Evolutionary conservation across 75 land plant genomes (phyloP).

Genomic region (Isoetes taiwanensis): DNA sequence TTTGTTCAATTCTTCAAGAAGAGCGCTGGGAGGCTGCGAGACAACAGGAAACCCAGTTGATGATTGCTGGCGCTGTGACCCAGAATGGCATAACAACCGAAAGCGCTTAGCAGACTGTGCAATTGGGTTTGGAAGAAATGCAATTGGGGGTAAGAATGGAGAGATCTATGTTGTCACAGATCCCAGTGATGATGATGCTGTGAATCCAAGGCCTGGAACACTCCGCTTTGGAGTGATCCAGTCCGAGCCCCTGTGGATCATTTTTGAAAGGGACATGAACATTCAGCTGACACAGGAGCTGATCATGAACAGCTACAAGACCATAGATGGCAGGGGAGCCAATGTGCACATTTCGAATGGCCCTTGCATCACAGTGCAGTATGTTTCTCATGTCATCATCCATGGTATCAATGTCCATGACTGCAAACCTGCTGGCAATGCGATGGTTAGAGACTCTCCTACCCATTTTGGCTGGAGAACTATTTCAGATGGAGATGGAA

Average conservation of each 20-base stretch:
- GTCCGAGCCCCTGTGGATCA: not conserved
- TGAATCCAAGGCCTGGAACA: not conserved
- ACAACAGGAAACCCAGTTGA: constrained; percentile 1
- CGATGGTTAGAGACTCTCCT: not conserved
- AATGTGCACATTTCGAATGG: not conserved
- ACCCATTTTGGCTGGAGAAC: not conserved
- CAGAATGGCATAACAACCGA: not conserved
- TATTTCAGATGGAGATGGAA: not conserved
- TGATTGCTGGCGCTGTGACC: not conserved
- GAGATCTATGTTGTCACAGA: not conserved
- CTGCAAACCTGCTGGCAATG: not conserved
- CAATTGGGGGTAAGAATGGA: not conserved
- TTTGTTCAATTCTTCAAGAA: too few relatives aligned
- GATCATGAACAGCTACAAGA: not conserved
- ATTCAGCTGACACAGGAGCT: not conserved
- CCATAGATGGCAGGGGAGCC: not conserved
- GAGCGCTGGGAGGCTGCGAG: too few relatives aligned
- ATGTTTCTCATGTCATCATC: not conserved
- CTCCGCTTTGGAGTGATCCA: not conserved
- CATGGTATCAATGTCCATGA: constrained; percentile 1
- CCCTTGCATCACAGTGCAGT: not conserved
- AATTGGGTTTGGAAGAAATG: not conserved
- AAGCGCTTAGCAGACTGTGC: constrained; percentile 2
- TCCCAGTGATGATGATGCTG: constrained; percentile 4
- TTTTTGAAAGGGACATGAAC: constrained; percentile 1